Percentiles rank a stretch among this genome's conserved stretches.
Evolutionary conservation across 495 filamentous ascomycete species (phyloP).

Genomic region (Neurospora discreta): DNA sequence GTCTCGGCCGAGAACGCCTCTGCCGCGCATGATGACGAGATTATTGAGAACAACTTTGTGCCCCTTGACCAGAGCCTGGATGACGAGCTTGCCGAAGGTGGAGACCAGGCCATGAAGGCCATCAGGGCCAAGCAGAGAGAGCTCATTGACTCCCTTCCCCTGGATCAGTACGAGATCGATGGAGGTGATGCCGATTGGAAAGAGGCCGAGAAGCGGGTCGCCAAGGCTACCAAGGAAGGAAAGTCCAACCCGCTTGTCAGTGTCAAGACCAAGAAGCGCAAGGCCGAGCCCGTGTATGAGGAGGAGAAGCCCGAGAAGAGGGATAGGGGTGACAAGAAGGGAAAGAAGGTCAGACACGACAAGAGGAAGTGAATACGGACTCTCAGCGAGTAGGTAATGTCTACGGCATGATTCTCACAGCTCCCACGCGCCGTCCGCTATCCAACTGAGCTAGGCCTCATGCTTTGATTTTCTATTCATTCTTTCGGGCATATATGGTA

Average conservation of each 20-base stretch:
- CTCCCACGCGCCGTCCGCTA: not conserved
- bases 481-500: not conserved
- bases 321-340: constrained; percentile 35
- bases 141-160: constrained; percentile 76
- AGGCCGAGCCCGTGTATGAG: constrained; percentile 56
- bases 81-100: constrained; percentile 81
- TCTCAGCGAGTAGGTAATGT: not conserved
- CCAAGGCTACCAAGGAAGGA: constrained; percentile 40
- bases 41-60: constrained; percentile 49
- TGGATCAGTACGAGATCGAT: constrained; percentile 80
- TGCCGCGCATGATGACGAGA: constrained; percentile 47
- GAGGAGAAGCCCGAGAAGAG: constrained; percentile 48
- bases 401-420: not conserved
- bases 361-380: constrained; percentile 16
- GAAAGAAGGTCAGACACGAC: constrained; percentile 47
- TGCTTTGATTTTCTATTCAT: not conserved
- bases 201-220: constrained; percentile 71
- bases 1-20: constrained; percentile 44
- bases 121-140: constrained; percentile 65
- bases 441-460: not conserved
- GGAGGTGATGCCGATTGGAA: constrained; percentile 63
- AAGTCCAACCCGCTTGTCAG: constrained; percentile 65
- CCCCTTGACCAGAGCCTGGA: constrained; percentile 61
- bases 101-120: constrained; percentile 57
- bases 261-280: constrained; percentile 67